Conservation (phyloP, 352 stramenopile species). For the Phytophthora sansomeana region DNA sequence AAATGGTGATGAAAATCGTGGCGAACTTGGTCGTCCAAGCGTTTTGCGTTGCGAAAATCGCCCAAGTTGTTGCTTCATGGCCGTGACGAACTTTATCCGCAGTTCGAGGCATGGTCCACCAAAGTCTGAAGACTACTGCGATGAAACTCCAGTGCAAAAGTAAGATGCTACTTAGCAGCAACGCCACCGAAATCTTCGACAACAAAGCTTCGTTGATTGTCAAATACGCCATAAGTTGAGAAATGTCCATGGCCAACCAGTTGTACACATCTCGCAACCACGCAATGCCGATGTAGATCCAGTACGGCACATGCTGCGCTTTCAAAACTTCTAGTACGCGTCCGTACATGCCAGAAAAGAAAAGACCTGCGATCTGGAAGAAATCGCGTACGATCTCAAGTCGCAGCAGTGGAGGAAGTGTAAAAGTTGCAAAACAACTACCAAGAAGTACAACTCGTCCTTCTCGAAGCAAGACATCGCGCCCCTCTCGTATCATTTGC, state of each 20-base stretch:
- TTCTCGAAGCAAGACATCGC: background rate
- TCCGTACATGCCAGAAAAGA: constrained; percentile 48
- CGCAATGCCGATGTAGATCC: constrained; percentile 26
- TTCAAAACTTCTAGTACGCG: constrained; percentile 22
- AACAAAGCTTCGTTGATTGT: no score
- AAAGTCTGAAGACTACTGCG: constrained; percentile 33
- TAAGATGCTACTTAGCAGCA: constrained; percentile 15
- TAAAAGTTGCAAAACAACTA: constrained; percentile 6
- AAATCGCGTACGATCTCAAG: constrained; percentile 54
- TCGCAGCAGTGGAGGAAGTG: constrained; percentile 42
- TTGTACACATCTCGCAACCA: constrained; percentile 37
- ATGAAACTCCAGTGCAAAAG: constrained; percentile 42
- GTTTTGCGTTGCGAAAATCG: constrained; percentile 36
- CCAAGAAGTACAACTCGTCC: constrained; percentile 7
- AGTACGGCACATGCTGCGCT: constrained; percentile 8
- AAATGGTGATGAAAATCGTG: constrained; percentile 46
- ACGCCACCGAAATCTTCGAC: constrained; percentile 5
- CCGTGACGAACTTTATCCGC: constrained; percentile 50
- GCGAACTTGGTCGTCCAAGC: constrained; percentile 37
- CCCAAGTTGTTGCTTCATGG: constrained; percentile 44
- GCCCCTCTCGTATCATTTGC: constrained; percentile 8
- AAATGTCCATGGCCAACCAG: constrained; percentile 36
- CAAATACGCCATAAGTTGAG: background rate
- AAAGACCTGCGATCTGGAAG: constrained; percentile 44
- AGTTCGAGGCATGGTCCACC: constrained; percentile 35